phyloP scores from a whole-genome alignment of 208 protist species.

The Leishmania aethiopica region DNA sequence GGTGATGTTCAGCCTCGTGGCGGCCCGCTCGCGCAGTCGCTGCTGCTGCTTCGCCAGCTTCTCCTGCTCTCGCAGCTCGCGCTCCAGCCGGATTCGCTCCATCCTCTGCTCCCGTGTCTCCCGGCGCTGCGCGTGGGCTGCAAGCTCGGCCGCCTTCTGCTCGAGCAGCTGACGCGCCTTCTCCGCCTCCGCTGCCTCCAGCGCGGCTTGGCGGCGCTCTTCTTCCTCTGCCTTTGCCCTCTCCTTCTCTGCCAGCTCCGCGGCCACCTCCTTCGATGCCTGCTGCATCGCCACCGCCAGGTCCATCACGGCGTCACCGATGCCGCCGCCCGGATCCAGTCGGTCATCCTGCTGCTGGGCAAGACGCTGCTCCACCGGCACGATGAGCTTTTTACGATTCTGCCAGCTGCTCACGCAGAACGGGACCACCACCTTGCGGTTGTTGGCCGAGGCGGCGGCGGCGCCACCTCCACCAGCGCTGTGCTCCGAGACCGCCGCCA shows the following conservation, averaged over 20 bases:
- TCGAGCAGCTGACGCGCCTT: constrained; percentile 67
- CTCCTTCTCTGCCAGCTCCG: constrained; percentile 53
- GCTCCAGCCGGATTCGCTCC: constrained; percentile 69
- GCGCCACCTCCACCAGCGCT: not conserved
- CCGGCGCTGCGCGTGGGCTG: constrained; percentile 28
- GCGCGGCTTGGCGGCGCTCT: constrained; percentile 62
- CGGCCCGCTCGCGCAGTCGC: constrained; percentile 58
- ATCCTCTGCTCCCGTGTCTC: constrained; percentile 79
- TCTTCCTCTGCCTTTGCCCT: constrained; percentile 52
- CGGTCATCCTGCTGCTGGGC: constrained; percentile 56
- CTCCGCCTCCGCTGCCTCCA: constrained; percentile 62
- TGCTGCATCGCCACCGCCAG: constrained; percentile 72
- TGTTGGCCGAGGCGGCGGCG: not conserved
- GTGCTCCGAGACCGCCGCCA: not conserved
- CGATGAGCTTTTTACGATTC: constrained; percentile 82
- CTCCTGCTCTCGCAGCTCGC: constrained; percentile 74
- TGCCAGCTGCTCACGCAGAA: constrained; percentile 79
- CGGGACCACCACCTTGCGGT: constrained; percentile 49
- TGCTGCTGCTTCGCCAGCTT: constrained; percentile 59
- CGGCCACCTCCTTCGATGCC: constrained; percentile 53
- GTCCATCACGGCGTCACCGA: constrained; percentile 65
- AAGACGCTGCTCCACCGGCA: constrained; percentile 76
- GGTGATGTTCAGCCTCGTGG: constrained; percentile 58
- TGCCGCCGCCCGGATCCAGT: constrained; percentile 20
- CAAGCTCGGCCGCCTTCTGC: constrained; percentile 48